Evolutionary conservation across 106 monocot species (phyloP), one percentile per base, ranked within the genome.

Genomic region (Dendrobium huoshanense): DNA sequence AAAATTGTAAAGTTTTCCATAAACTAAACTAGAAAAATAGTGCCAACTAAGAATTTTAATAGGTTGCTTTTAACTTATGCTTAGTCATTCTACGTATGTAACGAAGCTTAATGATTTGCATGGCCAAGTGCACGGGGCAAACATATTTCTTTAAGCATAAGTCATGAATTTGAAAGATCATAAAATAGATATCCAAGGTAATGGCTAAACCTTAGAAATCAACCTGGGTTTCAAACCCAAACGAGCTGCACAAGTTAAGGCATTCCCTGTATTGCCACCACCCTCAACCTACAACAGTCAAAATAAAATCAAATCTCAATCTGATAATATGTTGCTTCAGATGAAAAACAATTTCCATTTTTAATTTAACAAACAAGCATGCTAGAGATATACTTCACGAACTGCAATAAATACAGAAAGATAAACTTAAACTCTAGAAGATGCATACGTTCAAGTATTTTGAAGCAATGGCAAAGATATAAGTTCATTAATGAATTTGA

Each of bases 191-290:
- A 40, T 33, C 33, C 37, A 74, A 8, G 74, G 42, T 41, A n/a
- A 13, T 4, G 40, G 59, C 7, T 42, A 48, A 40, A 99, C 98
- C 95, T 99, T 99, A 41, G 95, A 89, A 18, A 99, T 93, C n/a
- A 93, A 7, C 37, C 92, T 92, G 70, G 98, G 88, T 33, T 73
- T 84, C 56, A 95, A 77, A 67, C 98, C 95, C 87, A 99, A 82
- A 37, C 95, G 92, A 80, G 95, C 91, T 18, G 91, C 95, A 84
- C 87, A 17, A 70, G 98, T 95, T 73, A 99, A 84, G 47, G 98
- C 89, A 84, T 95, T 95, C 31, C 95, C 98, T 0, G 83, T 85
- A 75, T 99, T 99, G 31, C 98, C 98, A 48, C 98, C 98, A 74
- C 98, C 98, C 83, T 91, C 92, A 8, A 96, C 90, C 96, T 96